Conservation (phyloP, 495 filamentous ascomycete species). For the Ascobolus immersus region DNA sequence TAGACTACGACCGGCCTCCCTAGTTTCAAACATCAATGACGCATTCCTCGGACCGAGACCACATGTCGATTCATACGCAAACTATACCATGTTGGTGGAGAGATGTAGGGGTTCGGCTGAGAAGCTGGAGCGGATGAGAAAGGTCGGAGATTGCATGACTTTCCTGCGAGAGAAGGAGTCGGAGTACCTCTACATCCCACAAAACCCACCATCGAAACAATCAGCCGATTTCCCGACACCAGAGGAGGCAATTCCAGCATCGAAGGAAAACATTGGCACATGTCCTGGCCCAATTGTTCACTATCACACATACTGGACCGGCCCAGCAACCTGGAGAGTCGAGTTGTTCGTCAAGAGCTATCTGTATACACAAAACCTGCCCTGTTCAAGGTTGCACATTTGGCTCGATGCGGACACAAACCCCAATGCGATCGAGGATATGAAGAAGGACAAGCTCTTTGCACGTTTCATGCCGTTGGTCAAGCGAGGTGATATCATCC, state of each 20-base stretch:
- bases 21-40: constrained; percentile 23
- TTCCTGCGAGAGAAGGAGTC: constrained; percentile 23
- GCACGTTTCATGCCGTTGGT: constrained; percentile 27
- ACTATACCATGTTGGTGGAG: constrained; percentile 25
- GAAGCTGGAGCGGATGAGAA: constrained; percentile 27
- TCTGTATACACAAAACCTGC: constrained; percentile 30
- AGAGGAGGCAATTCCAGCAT: constrained; percentile 12
- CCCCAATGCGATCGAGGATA: constrained; percentile 22
- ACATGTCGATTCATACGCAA: constrained; percentile 26
- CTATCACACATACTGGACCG: constrained; percentile 34
- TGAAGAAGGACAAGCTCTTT: constrained; percentile 27
- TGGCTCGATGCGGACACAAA: constrained; percentile 29
- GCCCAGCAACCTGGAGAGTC: constrained; percentile 30
- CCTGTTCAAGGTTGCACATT: constrained; percentile 26
- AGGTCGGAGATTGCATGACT: constrained; percentile 27
- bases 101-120: constrained; percentile 24
- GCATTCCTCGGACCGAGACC: constrained; percentile 26
- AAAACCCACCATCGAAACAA: constrained; percentile 17
- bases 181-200: constrained; percentile 24
- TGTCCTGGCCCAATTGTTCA: constrained; percentile 30
- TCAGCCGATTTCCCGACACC: constrained; percentile 10
- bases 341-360: constrained; percentile 32
- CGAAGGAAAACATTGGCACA: constrained; percentile 17
- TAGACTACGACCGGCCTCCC: constrained; percentile 23
- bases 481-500: constrained; percentile 25